Base-by-base conservation (phyloP, 352 stramenopile genomes). In the Pythium aquatile region DNA sequence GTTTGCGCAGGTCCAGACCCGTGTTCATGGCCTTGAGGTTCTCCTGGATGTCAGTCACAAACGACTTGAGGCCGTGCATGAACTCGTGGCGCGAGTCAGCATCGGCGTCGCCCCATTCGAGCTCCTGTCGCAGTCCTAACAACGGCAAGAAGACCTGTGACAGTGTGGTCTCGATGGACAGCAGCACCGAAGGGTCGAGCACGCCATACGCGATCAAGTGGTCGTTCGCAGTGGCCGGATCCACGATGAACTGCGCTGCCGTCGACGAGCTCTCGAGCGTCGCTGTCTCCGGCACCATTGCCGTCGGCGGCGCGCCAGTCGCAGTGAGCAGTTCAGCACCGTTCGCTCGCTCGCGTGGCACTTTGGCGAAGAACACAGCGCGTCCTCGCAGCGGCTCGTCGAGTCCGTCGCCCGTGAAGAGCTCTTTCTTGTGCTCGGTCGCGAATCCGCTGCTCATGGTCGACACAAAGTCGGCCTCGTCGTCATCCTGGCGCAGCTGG, bases 1-100 rank as follows among this genome's bases (percentile, higher is more conserved):
- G 87, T 59, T 96, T 96, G 16, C 81, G 81, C 48, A 97, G 67
- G 59, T 97, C 90, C 2, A 98, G 74, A 0, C 90, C 91, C 2
- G 87, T 91, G 59, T 73, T 92, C 76, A 98, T 92, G 42, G 79
- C 89, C 66, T 96, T 96, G 32, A 97, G 68, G 64, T 92, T 96
- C 49, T 97, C 88, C 53, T 97, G 85, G 7, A 97, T 79, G 61
- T 96, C 85, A 11, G 78, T 85, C 8, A 88, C 77, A 49, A 97
- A 97, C 2, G 73, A 77, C 59, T 88, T 85, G 30, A 96, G 70
- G 0, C 78, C 81, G 53, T 91, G 75, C 72, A 94, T 84, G 61
- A 97, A 96, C 58, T 97, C 89, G 55, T 88, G 89, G 16, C 79
- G 75, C 2, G 76, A 77, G n/a, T 90, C 81, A 20, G 49, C 76